Percentiles rank a stretch among this genome's conserved stretches.
These are phyloP conservation scores for Eutrema yunnanense DNA, from an alignment of 345 rosid species.

Conservation along the genomic window DNA sequence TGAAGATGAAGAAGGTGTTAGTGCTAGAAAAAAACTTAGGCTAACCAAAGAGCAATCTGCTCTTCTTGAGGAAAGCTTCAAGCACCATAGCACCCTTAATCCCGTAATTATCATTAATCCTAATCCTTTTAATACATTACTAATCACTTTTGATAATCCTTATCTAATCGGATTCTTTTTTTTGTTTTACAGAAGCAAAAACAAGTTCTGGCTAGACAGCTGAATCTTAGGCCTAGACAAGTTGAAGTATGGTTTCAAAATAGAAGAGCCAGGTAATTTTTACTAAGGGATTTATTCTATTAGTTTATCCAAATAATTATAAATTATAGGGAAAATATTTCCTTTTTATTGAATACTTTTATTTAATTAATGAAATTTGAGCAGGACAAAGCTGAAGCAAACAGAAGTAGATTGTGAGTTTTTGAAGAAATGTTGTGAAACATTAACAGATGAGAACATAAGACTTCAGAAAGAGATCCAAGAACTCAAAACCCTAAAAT, in stretches of 20 bases:
- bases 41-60: slow-evolving; percentile 90
- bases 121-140: neutral
- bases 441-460: slow-evolving; percentile 84
- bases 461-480: slow-evolving; percentile 84
- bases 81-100: slow-evolving; percentile 88
- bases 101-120: slow-evolving; percentile 45
- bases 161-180: neutral
- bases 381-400: slow-evolving; percentile 96
- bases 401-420: slow-evolving; percentile 94
- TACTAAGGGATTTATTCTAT: neutral
- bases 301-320: neutral
- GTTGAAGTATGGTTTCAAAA: slow-evolving; percentile 99
- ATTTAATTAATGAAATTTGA: neutral
- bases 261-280: slow-evolving; percentile 87
- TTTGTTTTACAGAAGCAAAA: slow-evolving; percentile 64
- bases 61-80: slow-evolving; percentile 93
- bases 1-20: slow-evolving; percentile 50
- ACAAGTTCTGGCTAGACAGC: slow-evolving; percentile 80
- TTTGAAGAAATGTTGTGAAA: slow-evolving; percentile 87
- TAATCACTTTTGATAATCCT: slow-evolving; percentile 2
- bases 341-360: neutral
- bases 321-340: neutral
- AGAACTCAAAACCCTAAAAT: slow-evolving; percentile 59
- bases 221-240: slow-evolving; percentile 86
- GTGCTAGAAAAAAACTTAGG: slow-evolving; percentile 87